Conservation (phyloP, 257 asterid genomes). For the Scutellaria galericulata region DNA sequence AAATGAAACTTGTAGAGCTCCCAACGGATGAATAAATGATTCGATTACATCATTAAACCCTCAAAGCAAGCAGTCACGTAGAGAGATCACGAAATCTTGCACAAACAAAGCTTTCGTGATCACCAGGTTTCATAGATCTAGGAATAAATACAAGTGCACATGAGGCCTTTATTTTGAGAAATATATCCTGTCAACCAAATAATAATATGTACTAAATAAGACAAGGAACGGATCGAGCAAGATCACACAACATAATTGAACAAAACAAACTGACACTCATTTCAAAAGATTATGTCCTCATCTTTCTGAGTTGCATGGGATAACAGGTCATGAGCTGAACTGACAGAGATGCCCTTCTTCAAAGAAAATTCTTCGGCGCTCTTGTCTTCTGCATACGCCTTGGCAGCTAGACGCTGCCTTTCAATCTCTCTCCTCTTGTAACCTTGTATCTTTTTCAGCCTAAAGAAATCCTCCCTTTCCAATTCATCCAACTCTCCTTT, state of each 20-base stretch:
- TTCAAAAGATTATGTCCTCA: constrained; percentile 57
- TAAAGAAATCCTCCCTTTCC: constrained; percentile 60
- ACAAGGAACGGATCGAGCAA: constrained; percentile 24
- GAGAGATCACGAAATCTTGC: constrained; percentile 19
- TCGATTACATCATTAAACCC: constrained; percentile 32
- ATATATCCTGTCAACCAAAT: constrained; percentile 28
- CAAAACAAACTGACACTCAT: constrained; percentile 35
- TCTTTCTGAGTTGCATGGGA: constrained; percentile 42
- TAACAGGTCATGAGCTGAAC: constrained; percentile 43
- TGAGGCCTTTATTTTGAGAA: constrained; percentile 40
- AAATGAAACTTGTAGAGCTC: background rate
- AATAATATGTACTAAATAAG: constrained; percentile 33
- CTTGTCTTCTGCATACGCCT: constrained; percentile 52
- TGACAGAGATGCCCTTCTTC: constrained; percentile 47
- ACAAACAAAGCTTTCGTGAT: constrained; percentile 29
- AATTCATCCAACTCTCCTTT: constrained; percentile 58
- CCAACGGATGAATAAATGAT: background rate
- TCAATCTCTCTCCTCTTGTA: constrained; percentile 56
- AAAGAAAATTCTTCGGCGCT: constrained; percentile 47
- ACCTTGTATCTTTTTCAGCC: constrained; percentile 58
- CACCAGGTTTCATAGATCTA: constrained; percentile 23
- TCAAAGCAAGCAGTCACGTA: constrained; percentile 28
- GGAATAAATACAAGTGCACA: constrained; percentile 40
- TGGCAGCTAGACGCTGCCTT: constrained; percentile 52
- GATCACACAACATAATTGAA: constrained; percentile 27